Percentiles rank a stretch among this genome's conserved stretches.
These are phyloP conservation scores for Blastobotrys peoriensis DNA, from an alignment of 805 yeast genomes.

Conservation along the genomic window DNA sequence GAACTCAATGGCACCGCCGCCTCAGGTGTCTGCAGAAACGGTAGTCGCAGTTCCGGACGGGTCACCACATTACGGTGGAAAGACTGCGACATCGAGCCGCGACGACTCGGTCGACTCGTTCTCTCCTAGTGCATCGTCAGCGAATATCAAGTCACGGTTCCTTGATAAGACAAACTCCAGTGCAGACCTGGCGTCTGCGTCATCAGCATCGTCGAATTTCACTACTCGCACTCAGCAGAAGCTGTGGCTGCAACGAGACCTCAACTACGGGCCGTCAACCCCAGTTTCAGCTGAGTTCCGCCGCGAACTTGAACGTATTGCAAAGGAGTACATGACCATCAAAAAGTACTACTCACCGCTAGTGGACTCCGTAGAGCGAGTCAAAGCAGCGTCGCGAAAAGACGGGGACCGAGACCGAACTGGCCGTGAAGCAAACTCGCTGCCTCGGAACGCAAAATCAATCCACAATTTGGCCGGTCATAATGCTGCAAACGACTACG, in stretches of 20 bases:
- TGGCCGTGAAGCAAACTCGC: conserved; percentile 3
- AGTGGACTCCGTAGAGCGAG: conserved; percentile 52
- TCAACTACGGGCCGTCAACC: conserved; percentile 7
- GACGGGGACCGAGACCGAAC: conserved; percentile 15
- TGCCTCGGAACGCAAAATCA: background rate
- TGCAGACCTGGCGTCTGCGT: background rate
- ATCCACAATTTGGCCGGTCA: background rate
- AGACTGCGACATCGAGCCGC: background rate
- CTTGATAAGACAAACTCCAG: background rate
- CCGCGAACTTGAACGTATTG: conserved; percentile 71
- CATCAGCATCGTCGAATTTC: no score
- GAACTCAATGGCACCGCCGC: conserved; percentile 10
- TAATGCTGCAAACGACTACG: conserved; percentile 7
- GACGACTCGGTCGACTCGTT: background rate
- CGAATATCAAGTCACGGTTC: background rate
- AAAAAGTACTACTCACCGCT: conserved; percentile 68
- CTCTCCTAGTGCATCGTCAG: background rate
- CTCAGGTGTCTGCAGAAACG: conserved; percentile 19
- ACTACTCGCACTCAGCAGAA: conserved; percentile 64
- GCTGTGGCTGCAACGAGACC: conserved; percentile 56
- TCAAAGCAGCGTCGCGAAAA: conserved; percentile 20
- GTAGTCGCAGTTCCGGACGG: conserved; percentile 18
- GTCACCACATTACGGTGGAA: background rate
- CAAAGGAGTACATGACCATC: conserved; percentile 66
- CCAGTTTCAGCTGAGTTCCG: conserved; percentile 13